These are phyloP conservation scores for Adansonia digitata DNA, from an alignment of 345 rosid genomes.

Conservation along the genomic window DNA sequence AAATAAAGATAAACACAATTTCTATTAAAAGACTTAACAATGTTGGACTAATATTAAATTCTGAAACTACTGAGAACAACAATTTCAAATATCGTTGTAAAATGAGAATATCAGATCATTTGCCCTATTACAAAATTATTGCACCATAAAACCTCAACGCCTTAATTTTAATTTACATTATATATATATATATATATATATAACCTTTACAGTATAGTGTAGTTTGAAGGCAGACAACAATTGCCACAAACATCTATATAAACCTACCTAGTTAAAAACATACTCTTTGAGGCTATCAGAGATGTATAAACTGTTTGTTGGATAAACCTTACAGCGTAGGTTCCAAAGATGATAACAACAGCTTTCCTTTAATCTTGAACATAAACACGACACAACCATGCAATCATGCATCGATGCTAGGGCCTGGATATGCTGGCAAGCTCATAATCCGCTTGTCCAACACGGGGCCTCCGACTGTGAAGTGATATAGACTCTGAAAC, in stretches of 20 bases:
- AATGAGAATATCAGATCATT: background rate
- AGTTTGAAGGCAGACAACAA: background rate
- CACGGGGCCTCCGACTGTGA: slow-evolving; percentile 79
- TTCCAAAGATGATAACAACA: background rate
- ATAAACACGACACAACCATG: background rate
- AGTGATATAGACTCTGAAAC: slow-evolving; percentile 83
- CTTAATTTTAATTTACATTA: background rate
- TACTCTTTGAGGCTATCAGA: background rate
- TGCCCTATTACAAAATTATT: background rate
- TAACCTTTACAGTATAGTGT: background rate
- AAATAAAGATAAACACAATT: background rate
- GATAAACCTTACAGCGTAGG: background rate
- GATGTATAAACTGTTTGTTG: background rate
- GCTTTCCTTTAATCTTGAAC: background rate
- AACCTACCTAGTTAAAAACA: background rate
- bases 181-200: background rate
- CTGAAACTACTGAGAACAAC: background rate
- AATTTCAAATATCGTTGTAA: background rate
- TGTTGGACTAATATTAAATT: background rate
- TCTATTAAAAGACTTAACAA: background rate
- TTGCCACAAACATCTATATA: background rate
- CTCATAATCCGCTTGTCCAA: slow-evolving; percentile 83
- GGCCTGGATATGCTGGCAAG: slow-evolving; percentile 90
- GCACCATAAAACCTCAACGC: background rate
- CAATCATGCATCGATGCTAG: slow-evolving; percentile 45